Percentiles rank a stretch among this genome's conserved stretches.
phyloP scores from a whole-genome alignment of 2,329 filamentous ascomycete genomes.

The Aschersonia sp. region DNA sequence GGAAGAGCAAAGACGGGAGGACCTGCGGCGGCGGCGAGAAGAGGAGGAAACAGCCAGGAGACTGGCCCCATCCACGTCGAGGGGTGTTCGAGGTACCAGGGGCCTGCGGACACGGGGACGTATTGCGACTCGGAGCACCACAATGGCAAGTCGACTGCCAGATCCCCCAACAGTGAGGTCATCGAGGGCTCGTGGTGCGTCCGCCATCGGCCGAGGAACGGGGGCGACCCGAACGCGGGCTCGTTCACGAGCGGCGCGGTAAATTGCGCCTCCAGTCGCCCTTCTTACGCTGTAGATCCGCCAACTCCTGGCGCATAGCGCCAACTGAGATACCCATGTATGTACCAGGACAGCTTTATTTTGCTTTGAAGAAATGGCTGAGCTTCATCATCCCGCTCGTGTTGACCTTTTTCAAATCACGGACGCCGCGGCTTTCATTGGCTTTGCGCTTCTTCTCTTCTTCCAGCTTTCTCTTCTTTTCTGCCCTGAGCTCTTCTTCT shows the following conservation, averaged over 20 bases:
- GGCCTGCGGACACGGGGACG: slow-evolving; percentile 16
- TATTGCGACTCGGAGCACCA: slow-evolving; percentile 11
- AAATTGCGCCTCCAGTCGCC: neutral
- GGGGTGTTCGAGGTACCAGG: slow-evolving; percentile 14
- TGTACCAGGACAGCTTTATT: slow-evolving; percentile 13
- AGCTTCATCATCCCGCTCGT: slow-evolving; percentile 93
- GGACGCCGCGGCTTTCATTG: slow-evolving; percentile 58
- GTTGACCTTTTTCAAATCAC: slow-evolving; percentile 78
- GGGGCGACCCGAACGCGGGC: slow-evolving; percentile 15
- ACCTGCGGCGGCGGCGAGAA: slow-evolving; percentile 47
- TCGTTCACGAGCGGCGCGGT: slow-evolving; percentile 19
- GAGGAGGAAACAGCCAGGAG: slow-evolving; percentile 37
- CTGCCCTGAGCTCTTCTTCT: slow-evolving; percentile 46
- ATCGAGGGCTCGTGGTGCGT: slow-evolving; percentile 17
- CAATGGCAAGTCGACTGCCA: slow-evolving; percentile 13
- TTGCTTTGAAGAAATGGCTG: slow-evolving; percentile 83
- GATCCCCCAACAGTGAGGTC: slow-evolving; percentile 12
- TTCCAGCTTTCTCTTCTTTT: slow-evolving; percentile 75
- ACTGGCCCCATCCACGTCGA: slow-evolving; percentile 10
- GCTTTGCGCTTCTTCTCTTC: slow-evolving; percentile 80
- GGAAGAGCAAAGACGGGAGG: slow-evolving; percentile 64
- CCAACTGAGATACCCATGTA: slow-evolving; percentile 14
- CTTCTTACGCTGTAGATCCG: neutral
- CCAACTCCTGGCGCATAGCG: neutral
- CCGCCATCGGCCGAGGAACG: slow-evolving; percentile 19